A percentile compares a stretch with the other conserved stretches of the same genome.
These are phyloP conservation scores for Aspergillus ostianus DNA, from an alignment of 495 filamentous ascomycete species.

Conservation along the genomic window DNA sequence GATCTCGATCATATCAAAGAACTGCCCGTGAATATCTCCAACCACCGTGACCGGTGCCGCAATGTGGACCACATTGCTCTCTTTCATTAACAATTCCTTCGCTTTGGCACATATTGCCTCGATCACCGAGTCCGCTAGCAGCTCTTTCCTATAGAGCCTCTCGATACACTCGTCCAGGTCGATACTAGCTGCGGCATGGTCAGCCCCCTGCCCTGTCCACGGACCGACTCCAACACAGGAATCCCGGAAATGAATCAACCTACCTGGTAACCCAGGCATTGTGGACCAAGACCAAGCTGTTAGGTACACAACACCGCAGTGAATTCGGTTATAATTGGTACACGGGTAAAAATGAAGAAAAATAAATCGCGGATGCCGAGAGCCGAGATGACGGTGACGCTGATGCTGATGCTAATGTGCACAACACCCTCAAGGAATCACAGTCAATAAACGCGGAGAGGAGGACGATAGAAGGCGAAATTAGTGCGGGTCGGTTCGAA, in stretches of 20 bases:
- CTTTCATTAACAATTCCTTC: slow-evolving; percentile 97
- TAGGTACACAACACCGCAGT: slow-evolving; percentile 2
- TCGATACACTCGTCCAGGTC: slow-evolving; percentile 98
- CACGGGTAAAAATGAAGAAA: slow-evolving; percentile 12
- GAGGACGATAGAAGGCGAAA: slow-evolving; percentile 6
- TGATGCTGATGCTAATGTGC: background rate
- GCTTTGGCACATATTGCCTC: slow-evolving; percentile 99
- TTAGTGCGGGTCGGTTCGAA: slow-evolving; percentile 17
- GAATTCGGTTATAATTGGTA: slow-evolving; percentile 15
- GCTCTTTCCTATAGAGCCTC: slow-evolving; percentile 91
- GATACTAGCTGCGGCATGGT: slow-evolving; percentile 68
- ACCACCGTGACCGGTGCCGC: slow-evolving; percentile 96
- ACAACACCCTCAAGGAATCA: slow-evolving; percentile 5
- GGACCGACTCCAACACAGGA: background rate
- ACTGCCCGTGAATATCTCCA: slow-evolving; percentile 97
- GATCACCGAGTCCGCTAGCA: slow-evolving; percentile 95
- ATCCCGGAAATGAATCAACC: slow-evolving; percentile 22
- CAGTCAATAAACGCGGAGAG: slow-evolving; percentile 7
- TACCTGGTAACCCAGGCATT: slow-evolving; percentile 89
- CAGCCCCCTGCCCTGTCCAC: slow-evolving; percentile 3
- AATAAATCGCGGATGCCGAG: slow-evolving; percentile 4
- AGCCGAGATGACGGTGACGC: background rate
- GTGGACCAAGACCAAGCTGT: slow-evolving; percentile 15
- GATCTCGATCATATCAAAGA: slow-evolving; percentile 98
- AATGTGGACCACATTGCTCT: slow-evolving; percentile 99